phyloP scores from a whole-genome alignment of 345 rosid species.

The Arabis hirsuta region DNA sequence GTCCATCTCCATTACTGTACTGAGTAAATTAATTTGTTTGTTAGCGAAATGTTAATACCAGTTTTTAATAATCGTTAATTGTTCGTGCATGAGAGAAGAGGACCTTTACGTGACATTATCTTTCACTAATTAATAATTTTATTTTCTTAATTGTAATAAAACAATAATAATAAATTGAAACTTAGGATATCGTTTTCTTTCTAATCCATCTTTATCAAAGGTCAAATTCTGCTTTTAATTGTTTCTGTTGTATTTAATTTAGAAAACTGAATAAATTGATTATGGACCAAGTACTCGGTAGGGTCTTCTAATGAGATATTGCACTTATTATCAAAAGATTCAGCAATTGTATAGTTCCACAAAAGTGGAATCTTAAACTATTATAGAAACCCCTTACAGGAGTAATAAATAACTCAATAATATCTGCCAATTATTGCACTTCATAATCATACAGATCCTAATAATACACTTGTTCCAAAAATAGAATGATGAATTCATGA shows the following conservation, averaged over 20 bases:
- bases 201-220: not conserved
- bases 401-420: constrained; percentile 6
- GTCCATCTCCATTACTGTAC: constrained; percentile 9
- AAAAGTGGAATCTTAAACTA: constrained; percentile 29
- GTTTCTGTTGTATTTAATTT: not conserved
- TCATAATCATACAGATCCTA: constrained; percentile 18
- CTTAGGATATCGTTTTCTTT: not conserved
- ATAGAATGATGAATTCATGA: not conserved
- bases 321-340: constrained; percentile 32
- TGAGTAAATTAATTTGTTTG: not conserved
- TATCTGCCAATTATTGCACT: constrained; percentile 31
- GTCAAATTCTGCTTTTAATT: not conserved
- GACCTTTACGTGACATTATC: constrained; percentile 10
- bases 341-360: constrained; percentile 36
- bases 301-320: constrained; percentile 30
- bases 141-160: not conserved
- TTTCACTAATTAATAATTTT: not conserved
- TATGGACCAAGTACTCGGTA: constrained; percentile 22
- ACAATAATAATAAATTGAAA: not conserved
- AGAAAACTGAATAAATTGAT: not conserved
- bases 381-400: constrained; percentile 21
- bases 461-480: not conserved
- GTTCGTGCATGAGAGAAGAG: constrained; percentile 23
- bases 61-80: not conserved
- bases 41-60: not conserved